Percentiles rank a stretch among this genome's conserved stretches.
phyloP scores from a whole-genome alignment of 257 asterid genomes.

The Nicotiana sylvestris region DNA sequence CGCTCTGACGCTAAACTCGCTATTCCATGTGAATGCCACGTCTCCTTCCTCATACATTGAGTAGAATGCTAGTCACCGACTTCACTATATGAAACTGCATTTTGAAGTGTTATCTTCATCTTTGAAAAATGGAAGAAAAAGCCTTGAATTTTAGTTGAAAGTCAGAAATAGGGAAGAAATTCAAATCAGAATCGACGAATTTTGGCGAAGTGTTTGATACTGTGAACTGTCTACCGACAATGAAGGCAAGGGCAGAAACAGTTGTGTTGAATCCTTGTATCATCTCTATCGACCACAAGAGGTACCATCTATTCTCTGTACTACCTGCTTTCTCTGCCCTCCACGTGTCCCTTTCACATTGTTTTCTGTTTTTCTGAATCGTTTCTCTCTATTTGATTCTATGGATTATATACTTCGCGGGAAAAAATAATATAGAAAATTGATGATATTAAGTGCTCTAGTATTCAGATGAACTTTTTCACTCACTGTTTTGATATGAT shows the following conservation, averaged over 20 bases:
- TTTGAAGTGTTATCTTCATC: too few relatives aligned
- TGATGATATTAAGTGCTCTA: neutral
- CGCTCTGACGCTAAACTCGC: neutral
- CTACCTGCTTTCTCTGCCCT: too few relatives aligned
- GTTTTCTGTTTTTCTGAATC: neutral
- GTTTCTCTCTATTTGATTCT: neutral
- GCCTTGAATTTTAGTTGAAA: neutral
- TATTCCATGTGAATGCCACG: neutral
- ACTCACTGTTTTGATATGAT: neutral
- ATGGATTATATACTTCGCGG: neutral
- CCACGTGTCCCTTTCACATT: neutral
- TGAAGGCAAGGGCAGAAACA: slow-evolving; percentile 52
- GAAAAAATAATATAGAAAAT: neutral
- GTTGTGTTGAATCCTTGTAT: slow-evolving; percentile 46
- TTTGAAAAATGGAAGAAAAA: neutral
- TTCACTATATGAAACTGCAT: neutral
- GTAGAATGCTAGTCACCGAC: neutral
- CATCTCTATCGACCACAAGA: slow-evolving; percentile 65
- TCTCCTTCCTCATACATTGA: neutral
- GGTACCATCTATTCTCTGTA: slow-evolving; percentile 32
- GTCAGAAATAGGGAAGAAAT: neutral
- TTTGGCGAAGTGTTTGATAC: neutral
- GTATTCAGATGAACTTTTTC: neutral
- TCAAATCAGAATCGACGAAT: neutral
- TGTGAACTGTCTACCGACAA: slow-evolving; percentile 22